phyloP scores from a whole-genome alignment of 2,329 filamentous ascomycete genomes.

The Periglandula ipomoeae region DNA sequence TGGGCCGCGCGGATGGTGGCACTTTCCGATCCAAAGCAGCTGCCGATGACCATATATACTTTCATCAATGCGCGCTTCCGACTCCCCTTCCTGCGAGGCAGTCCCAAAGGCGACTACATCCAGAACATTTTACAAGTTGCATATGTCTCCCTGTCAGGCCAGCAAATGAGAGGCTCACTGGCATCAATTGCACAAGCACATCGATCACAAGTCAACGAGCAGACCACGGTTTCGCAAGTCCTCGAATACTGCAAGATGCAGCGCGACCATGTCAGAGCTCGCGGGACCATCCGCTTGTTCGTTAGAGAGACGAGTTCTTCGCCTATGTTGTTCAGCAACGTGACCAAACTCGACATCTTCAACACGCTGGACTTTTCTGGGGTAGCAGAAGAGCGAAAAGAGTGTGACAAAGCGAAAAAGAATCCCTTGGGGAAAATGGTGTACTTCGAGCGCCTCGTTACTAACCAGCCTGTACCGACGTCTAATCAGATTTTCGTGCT shows the following conservation, averaged over 20 bases:
- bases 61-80: slow-evolving; percentile 18
- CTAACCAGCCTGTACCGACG: not conserved
- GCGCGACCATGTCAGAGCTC: not conserved
- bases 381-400: not conserved
- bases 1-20: slow-evolving; percentile 26
- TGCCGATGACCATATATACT: slow-evolving; percentile 15
- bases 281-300: not conserved
- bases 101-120: slow-evolving; percentile 15
- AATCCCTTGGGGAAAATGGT: not conserved
- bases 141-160: not conserved
- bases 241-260: not conserved
- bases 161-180: not conserved
- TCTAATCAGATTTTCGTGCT: not conserved
- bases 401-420: not conserved
- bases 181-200: not conserved
- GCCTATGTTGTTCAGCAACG: not conserved
- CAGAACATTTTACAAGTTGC: slow-evolving; percentile 8
- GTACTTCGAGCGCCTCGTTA: not conserved
- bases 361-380: not conserved
- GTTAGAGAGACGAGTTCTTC: too few relatives aligned
- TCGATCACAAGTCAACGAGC: not conserved
- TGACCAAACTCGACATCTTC: not conserved
- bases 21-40: slow-evolving; percentile 7
- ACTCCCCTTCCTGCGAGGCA: slow-evolving; percentile 11
- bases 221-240: not conserved